These are phyloP conservation scores for Mucuna pruriens DNA, from an alignment of 306 rosid species.

Conservation along the genomic window DNA sequence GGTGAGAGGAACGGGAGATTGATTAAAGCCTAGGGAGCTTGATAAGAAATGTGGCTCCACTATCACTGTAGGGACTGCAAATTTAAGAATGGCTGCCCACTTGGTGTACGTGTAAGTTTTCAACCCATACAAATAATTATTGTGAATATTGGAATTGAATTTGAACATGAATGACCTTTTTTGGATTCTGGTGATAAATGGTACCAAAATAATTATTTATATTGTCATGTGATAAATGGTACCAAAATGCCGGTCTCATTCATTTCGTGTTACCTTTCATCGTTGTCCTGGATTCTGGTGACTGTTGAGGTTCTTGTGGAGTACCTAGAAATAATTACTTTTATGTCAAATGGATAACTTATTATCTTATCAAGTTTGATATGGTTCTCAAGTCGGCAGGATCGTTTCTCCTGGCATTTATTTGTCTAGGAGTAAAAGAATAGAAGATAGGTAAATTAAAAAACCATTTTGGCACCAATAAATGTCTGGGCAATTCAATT, in stretches of 20 bases:
- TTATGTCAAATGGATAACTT: not conserved
- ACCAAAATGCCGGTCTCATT: constrained; percentile 27
- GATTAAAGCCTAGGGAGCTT: constrained; percentile 22
- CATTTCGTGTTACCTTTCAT: constrained; percentile 9
- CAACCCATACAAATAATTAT: not conserved
- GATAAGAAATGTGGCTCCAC: constrained; percentile 40
- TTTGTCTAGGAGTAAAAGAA: not conserved
- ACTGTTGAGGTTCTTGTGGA: not conserved
- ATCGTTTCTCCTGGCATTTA: not conserved
- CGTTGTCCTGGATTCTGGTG: not conserved
- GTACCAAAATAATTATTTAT: constrained; percentile 36
- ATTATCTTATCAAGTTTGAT: not conserved
- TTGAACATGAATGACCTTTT: constrained; percentile 25
- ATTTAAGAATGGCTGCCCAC: constrained; percentile 7
- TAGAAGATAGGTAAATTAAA: not conserved
- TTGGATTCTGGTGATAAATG: no score
- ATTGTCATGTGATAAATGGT: constrained; percentile 19
- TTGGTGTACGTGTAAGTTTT: constrained; percentile 3
- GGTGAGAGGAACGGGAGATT: constrained; percentile 22
- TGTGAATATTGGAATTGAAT: constrained; percentile 8
- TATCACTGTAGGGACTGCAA: constrained; percentile 20
- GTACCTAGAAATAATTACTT: not conserved
- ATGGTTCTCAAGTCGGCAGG: not conserved
- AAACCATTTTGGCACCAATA: not conserved
- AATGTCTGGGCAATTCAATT: not conserved